Conservation (phyloP, 495 filamentous ascomycete genomes). For the Bacidia rubella region DNA sequence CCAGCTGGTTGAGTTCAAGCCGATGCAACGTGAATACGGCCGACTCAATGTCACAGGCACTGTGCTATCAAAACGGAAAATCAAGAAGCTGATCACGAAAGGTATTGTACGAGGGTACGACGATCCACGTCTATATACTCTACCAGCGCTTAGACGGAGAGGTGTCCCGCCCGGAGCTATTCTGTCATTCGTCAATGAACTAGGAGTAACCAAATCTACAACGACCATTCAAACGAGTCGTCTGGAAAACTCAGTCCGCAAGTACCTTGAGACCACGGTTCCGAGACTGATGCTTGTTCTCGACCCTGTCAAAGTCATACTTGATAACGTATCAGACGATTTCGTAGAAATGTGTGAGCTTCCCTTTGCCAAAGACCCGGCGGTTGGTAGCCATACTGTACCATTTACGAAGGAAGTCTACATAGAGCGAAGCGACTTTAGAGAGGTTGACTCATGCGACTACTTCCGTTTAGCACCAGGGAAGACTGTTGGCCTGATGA, state of each 20-base stretch:
- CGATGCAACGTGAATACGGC: constrained; percentile 75
- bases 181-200: constrained; percentile 72
- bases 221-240: constrained; percentile 58
- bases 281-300: constrained; percentile 73
- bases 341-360: constrained; percentile 47
- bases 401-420: constrained; percentile 78
- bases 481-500: constrained; percentile 76
- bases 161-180: constrained; percentile 81
- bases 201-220: constrained; percentile 68
- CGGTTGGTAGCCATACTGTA: constrained; percentile 45
- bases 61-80: constrained; percentile 70
- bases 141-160: constrained; percentile 70
- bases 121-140: constrained; percentile 76
- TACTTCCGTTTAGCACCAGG: constrained; percentile 91
- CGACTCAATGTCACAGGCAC: constrained; percentile 71
- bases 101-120: constrained; percentile 72
- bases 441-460: constrained; percentile 67
- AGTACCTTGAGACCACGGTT: constrained; percentile 70
- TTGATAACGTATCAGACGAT: constrained; percentile 59
- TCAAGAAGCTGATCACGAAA: constrained; percentile 60
- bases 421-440: constrained; percentile 88
- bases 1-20: constrained; percentile 60
- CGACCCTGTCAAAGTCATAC: constrained; percentile 55
- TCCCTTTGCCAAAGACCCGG: constrained; percentile 64
- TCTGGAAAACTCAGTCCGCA: constrained; percentile 67